Percentiles rank a stretch among this genome's conserved stretches.
Evolutionary conservation across 768 basidiomycete genomes (phyloP).

Genomic region (Leucosporidium yakuticum): DNA sequence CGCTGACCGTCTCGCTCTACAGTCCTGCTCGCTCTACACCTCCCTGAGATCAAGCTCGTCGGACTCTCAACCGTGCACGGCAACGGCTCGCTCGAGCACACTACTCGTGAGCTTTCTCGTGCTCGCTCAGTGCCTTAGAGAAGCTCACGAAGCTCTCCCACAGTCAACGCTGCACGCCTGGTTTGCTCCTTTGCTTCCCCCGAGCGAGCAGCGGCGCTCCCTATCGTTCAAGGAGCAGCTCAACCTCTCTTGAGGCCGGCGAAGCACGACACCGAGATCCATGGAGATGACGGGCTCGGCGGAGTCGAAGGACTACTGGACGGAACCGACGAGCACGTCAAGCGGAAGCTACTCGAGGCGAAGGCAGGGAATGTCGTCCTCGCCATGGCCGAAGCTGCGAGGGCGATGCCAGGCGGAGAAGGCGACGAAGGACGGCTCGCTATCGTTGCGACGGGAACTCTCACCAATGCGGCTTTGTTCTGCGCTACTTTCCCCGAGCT

Average conservation of each 20-base stretch:
- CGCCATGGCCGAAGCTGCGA: slow-evolving; percentile 60
- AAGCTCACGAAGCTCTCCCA: not conserved
- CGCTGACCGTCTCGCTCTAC: too few relatives aligned
- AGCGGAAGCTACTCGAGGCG: slow-evolving; percentile 12
- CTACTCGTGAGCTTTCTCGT: slow-evolving; percentile 43
- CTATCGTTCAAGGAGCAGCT: slow-evolving; percentile 62
- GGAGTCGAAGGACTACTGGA: slow-evolving; percentile 72
- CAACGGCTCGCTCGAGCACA: slow-evolving; percentile 56
- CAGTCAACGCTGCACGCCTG: slow-evolving; percentile 67
- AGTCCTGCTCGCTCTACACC: slow-evolving; percentile 47
- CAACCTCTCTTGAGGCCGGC: slow-evolving; percentile 62
- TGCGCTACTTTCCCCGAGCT: slow-evolving; percentile 53
- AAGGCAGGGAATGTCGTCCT: slow-evolving; percentile 49
- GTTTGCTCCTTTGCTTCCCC: slow-evolving; percentile 68
- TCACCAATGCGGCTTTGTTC: slow-evolving; percentile 76
- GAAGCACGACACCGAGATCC: slow-evolving; percentile 61
- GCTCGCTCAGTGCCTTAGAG: too few relatives aligned
- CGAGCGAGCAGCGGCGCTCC: slow-evolving; percentile 45
- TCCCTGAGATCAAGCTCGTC: slow-evolving; percentile 59
- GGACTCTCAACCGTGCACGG: slow-evolving; percentile 89
- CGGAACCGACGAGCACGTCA: slow-evolving; percentile 50
- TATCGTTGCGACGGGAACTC: slow-evolving; percentile 70
- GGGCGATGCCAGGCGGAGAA: slow-evolving; percentile 48
- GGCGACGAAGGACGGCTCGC: slow-evolving; percentile 49
- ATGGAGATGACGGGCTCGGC: slow-evolving; percentile 73